Base-by-base conservation (phyloP, 805 yeast genomes). In the Kregervanrija pseudodelftensis region DNA sequence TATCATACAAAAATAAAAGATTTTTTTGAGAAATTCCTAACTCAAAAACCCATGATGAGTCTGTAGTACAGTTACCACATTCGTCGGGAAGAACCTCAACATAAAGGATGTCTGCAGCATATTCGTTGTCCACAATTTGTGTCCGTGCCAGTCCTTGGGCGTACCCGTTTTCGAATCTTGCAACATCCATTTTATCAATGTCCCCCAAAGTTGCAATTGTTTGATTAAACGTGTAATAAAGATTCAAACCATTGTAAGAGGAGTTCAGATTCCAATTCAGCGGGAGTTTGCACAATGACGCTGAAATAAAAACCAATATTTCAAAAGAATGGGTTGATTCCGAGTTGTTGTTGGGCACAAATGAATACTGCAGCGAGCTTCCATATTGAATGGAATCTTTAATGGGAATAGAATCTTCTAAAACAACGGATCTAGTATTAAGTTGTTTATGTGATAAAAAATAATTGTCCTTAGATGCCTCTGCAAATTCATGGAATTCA, bases 1-100 rank as follows among this genome's bases (percentile, higher is more conserved):
- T 67, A 59, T 82, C 88, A 85, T 86, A 83, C 56, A 82, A 86
- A 53, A 76, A 83, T 1, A 78, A 77, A 51, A 82, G 64, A 57
- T 80, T 80, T 41, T 69, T 69, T 54, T 74, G 80, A 2, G 87
- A 79, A 2, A 78, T 74, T 3, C 87, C 90, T 32, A 88, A 60
- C 56, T 80, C 77, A 55, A 81, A 85, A 8, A 68, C 50, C 90
- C 90, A 83, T 5, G 47, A 45, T 11, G 49, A 49, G 15, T 46
- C 41, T 3, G 41, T 17, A 5, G 41, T 30, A 49, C 65, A 60
- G 5, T 17, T 14, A 0, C 41, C 39, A 42, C 64, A 55, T 1
- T 46, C 47, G n/a, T 51, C 58, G 2, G 66, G 53, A 2, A 36
- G 40, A 3, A 65, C 53, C 0, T 54, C 49, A 12, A 61, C 42